A percentile compares a stretch with the other conserved stretches of the same genome.
These are phyloP conservation scores for Dendrobium huoshanense DNA, from an alignment of 106 monocot genomes.

Conservation along the genomic window DNA sequence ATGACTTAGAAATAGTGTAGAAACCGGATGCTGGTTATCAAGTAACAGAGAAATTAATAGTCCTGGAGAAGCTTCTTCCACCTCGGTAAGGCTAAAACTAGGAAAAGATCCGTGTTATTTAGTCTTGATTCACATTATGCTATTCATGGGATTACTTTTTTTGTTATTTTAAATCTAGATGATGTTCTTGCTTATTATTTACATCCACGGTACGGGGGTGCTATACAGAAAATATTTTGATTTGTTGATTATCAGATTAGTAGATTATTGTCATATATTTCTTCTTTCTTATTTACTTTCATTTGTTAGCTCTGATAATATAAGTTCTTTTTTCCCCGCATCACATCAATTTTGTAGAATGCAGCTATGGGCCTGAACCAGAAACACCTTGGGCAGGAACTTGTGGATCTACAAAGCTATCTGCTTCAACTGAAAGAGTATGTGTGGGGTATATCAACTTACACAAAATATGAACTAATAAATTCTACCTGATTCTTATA, in stretches of 20 bases:
- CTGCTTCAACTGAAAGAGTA: constrained; percentile 90
- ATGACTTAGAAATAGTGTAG: too few relatives aligned
- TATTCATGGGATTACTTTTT: not conserved
- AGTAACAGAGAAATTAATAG: too few relatives aligned
- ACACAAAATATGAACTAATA: not conserved
- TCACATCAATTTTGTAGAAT: constrained; percentile 37
- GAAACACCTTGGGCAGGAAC: constrained; percentile 77
- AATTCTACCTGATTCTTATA: not conserved
- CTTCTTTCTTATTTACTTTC: not conserved
- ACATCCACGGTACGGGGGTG: too few relatives aligned
- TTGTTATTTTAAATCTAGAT: not conserved
- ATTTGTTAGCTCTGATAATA: not conserved
- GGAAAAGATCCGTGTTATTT: too few relatives aligned
- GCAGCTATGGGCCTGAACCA: constrained; percentile 78
- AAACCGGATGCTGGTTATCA: too few relatives aligned
- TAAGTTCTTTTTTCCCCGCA: not conserved
- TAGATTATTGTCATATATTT: too few relatives aligned
- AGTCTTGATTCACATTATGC: not conserved
- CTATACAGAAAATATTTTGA: too few relatives aligned
- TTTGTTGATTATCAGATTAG: too few relatives aligned
- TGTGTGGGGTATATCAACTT: constrained; percentile 11
- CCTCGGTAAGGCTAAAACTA: too few relatives aligned
- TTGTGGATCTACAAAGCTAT: constrained; percentile 40
- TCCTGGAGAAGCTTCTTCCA: too few relatives aligned
- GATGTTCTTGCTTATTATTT: not conserved